A percentile compares a stretch with the other conserved stretches of the same genome.
Evolutionary conservation across 2,329 filamentous ascomycete genomes (phyloP).

Genomic region (Zymoseptoria ardabiliae): DNA sequence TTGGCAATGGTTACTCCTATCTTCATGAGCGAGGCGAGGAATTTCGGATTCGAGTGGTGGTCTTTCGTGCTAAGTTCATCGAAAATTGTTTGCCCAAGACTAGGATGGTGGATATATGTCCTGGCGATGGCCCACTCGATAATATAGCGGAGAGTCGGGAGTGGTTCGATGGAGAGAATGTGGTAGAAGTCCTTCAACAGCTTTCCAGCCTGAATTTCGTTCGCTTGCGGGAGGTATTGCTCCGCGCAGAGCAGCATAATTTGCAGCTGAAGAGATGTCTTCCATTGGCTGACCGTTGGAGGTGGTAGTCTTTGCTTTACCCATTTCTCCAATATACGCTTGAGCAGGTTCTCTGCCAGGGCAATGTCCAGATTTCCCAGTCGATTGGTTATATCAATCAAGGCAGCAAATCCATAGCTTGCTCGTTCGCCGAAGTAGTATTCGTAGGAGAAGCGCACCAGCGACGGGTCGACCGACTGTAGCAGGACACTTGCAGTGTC

Average conservation of each 20-base stretch:
- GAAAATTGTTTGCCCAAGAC: slow-evolving; percentile 30
- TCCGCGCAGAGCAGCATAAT: slow-evolving; percentile 39
- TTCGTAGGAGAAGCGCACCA: slow-evolving; percentile 28
- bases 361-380: slow-evolving; percentile 22
- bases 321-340: slow-evolving; percentile 37
- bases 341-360: slow-evolving; percentile 24
- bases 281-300: slow-evolving; percentile 42
- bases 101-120: slow-evolving; percentile 32
- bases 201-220: slow-evolving; percentile 18
- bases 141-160: slow-evolving; percentile 42
- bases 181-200: slow-evolving; percentile 35
- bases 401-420: slow-evolving; percentile 37
- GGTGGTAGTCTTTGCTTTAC: slow-evolving; percentile 35
- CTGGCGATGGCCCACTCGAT: slow-evolving; percentile 43
- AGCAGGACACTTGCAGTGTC: slow-evolving; percentile 31
- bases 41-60: slow-evolving; percentile 42
- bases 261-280: slow-evolving; percentile 43
- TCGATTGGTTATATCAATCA: slow-evolving; percentile 39
- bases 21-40: slow-evolving; percentile 42
- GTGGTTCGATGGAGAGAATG: slow-evolving; percentile 39
- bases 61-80: slow-evolving; percentile 33
- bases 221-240: slow-evolving; percentile 22
- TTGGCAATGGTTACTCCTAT: slow-evolving; percentile 38
- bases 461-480: slow-evolving; percentile 25
- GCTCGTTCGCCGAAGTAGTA: slow-evolving; percentile 40